Evolutionary conservation across 228 moss, liverwort and hornwort species (phyloP).

Genomic region (Sphagnum magellanicum): DNA sequence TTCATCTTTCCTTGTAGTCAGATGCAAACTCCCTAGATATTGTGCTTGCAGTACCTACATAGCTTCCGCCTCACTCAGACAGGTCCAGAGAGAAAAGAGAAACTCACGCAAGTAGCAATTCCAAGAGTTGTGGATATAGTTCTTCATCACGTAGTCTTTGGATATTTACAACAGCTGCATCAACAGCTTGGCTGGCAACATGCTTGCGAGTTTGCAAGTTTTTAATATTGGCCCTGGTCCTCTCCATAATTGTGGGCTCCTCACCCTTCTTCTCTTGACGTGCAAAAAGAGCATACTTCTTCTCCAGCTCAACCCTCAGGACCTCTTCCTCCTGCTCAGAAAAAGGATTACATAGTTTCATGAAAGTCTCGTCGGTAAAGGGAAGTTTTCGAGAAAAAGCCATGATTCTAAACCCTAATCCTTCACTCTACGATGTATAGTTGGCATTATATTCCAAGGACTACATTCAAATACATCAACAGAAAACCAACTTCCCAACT

Average conservation of each 20-base stretch:
- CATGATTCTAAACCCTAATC: not conserved
- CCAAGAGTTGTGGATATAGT: slow-evolving; percentile 62
- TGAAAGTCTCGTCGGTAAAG: too few relatives aligned
- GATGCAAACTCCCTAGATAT: too few relatives aligned
- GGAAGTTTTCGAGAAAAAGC: not conserved
- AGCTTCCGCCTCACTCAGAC: too few relatives aligned
- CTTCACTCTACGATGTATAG: too few relatives aligned
- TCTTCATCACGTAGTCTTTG: slow-evolving; percentile 74
- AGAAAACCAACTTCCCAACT: too few relatives aligned
- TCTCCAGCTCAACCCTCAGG: slow-evolving; percentile 62
- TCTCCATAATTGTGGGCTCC: slow-evolving; percentile 66
- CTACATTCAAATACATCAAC: too few relatives aligned
- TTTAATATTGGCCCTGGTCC: slow-evolving; percentile 62
- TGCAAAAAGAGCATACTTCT: slow-evolving; percentile 51
- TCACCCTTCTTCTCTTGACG: slow-evolving; percentile 74
- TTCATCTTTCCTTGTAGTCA: too few relatives aligned
- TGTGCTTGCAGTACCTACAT: too few relatives aligned
- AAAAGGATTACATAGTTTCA: too few relatives aligned
- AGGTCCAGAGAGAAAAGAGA: too few relatives aligned
- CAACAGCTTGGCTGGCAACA: slow-evolving; percentile 77
- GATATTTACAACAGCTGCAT: slow-evolving; percentile 54
- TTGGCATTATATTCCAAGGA: too few relatives aligned
- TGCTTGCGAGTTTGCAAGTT: slow-evolving; percentile 65
- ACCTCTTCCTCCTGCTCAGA: slow-evolving; percentile 58
- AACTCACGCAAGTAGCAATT: slow-evolving; percentile 66